Conservation (phyloP, 805 yeast genomes). For the Yarrowia sp. region DNA sequence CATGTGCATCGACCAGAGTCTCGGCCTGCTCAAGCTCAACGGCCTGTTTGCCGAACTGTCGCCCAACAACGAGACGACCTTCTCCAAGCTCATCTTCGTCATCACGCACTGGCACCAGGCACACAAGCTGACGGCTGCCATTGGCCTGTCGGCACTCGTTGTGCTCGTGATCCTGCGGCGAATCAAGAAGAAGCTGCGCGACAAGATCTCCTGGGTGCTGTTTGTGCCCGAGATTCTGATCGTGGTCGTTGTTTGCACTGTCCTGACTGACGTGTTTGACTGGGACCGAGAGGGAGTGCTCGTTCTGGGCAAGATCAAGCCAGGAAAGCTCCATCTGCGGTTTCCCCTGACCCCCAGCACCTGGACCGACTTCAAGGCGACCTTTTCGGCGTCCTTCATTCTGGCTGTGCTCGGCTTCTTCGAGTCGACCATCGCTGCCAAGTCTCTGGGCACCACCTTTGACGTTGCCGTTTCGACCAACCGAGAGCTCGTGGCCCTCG, state of each 20-base stretch:
- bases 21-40: slow-evolving; percentile 69
- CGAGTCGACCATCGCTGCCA: slow-evolving; percentile 90
- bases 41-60: slow-evolving; percentile 40
- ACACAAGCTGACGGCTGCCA: slow-evolving; percentile 59
- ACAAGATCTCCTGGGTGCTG: slow-evolving; percentile 45
- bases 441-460: slow-evolving; percentile 73
- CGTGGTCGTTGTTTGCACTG: slow-evolving; percentile 62
- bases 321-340: slow-evolving; percentile 50
- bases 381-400: slow-evolving; percentile 68
- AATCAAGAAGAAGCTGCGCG: slow-evolving; percentile 42
- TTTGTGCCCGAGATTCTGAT: slow-evolving; percentile 83
- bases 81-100: slow-evolving; percentile 63
- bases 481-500: slow-evolving; percentile 87
- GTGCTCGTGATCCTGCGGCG: slow-evolving; percentile 46
- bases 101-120: slow-evolving; percentile 46
- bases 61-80: slow-evolving; percentile 63
- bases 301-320: slow-evolving; percentile 65
- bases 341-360: slow-evolving; percentile 56
- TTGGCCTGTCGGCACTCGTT: slow-evolving; percentile 55
- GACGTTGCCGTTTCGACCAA: slow-evolving; percentile 69
- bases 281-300: slow-evolving; percentile 50
- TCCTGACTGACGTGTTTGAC: slow-evolving; percentile 47
- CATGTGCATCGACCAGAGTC: slow-evolving; percentile 73
- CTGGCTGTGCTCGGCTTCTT: slow-evolving; percentile 87
- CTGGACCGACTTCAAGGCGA: slow-evolving; percentile 50